Conservation (phyloP, 257 asterid species). For the Fraxinus americana region DNA sequence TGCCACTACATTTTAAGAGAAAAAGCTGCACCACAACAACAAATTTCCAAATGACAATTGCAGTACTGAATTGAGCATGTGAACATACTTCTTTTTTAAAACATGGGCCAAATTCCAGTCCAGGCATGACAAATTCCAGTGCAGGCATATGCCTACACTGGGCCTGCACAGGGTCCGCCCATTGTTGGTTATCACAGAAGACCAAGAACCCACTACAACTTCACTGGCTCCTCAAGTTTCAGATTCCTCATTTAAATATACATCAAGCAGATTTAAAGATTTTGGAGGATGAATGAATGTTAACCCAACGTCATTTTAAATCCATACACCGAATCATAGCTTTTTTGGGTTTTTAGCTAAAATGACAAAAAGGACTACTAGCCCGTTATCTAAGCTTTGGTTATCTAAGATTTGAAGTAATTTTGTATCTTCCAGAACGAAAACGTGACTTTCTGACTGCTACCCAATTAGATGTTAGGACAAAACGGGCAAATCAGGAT, state of each 20-base stretch:
- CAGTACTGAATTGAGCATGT: no score
- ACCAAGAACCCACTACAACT: background rate
- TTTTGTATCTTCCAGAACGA: no score
- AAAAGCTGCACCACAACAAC: no score
- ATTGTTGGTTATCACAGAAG: background rate
- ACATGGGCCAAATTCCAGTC: no score
- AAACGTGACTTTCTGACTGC: background rate
- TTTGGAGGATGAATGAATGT: background rate
- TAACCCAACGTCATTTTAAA: background rate
- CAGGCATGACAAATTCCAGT: no score
- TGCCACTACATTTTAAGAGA: no score
- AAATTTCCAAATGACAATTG: no score
- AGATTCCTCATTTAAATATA: background rate
- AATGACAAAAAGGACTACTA: background rate
- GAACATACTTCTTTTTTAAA: no score
- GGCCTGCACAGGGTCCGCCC: no score
- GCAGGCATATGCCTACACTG: no score
- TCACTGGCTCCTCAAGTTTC: background rate
- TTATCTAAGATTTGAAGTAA: background rate
- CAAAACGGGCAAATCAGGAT: background rate
- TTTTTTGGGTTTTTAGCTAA: background rate
- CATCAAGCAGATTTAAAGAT: background rate
- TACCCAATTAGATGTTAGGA: background rate
- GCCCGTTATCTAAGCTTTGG: background rate
- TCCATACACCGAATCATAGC: background rate